Percentiles rank a stretch among this genome's conserved stretches.
Conservation (phyloP, 1,284 basidiomycete species). For the Pterulicium gracile region DNA sequence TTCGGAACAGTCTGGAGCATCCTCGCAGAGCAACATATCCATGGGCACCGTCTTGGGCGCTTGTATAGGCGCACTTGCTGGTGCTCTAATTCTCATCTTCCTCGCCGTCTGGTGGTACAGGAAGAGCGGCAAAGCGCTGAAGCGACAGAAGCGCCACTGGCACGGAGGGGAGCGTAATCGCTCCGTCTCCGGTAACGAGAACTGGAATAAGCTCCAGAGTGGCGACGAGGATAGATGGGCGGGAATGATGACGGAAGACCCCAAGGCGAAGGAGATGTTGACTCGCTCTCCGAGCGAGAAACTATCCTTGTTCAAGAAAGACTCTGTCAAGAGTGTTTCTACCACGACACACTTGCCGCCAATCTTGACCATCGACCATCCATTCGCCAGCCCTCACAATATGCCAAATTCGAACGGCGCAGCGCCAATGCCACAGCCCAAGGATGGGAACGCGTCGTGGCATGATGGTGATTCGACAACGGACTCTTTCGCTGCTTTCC, state of each 20-base stretch:
- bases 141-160: slow-evolving; percentile 7
- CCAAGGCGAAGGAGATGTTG: slow-evolving; percentile 25
- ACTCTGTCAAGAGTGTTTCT: slow-evolving; percentile 39
- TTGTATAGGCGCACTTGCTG: slow-evolving; percentile 39
- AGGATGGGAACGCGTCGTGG: background rate
- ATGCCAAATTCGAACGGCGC: background rate
- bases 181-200: slow-evolving; percentile 30
- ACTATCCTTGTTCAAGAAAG: slow-evolving; percentile 60
- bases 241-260: slow-evolving; percentile 22
- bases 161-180: slow-evolving; percentile 22
- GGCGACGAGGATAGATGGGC: slow-evolving; percentile 32
- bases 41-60: slow-evolving; percentile 39
- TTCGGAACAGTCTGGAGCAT: slow-evolving; percentile 14
- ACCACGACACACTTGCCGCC: slow-evolving; percentile 27
- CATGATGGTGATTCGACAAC: slow-evolving; percentile 45
- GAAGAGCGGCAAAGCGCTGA: slow-evolving; percentile 23
- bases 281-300: slow-evolving; percentile 37
- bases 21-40: slow-evolving; percentile 23
- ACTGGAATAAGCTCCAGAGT: slow-evolving; percentile 35
- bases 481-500: slow-evolving; percentile 40
- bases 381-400: background rate
- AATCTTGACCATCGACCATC: slow-evolving; percentile 25
- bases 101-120: slow-evolving; percentile 38
- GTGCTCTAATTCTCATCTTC: slow-evolving; percentile 30
- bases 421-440: slow-evolving; percentile 15